Percentiles rank a stretch among this genome's conserved stretches.
Conservation (phyloP, 2,329 filamentous ascomycete species). For the Penicillium sp. region DNA sequence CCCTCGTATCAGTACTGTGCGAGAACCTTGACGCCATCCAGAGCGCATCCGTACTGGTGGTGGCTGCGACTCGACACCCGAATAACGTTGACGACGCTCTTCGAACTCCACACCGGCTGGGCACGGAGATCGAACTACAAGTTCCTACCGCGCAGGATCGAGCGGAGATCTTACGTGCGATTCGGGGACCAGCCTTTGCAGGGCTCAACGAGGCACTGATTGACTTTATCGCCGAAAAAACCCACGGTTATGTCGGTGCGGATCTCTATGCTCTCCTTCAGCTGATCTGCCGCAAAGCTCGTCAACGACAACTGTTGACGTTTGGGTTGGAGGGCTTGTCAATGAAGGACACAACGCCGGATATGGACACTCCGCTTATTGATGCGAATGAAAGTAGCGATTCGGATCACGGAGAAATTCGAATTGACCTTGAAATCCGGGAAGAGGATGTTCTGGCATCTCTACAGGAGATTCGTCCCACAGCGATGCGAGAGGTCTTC, state of each 20-base stretch:
- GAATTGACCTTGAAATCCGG: slow-evolving; percentile 26
- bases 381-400: neutral
- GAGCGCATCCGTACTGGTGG: slow-evolving; percentile 59
- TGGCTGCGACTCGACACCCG: slow-evolving; percentile 68
- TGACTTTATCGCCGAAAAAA: slow-evolving; percentile 61
- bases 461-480: slow-evolving; percentile 65
- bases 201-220: slow-evolving; percentile 50
- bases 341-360: neutral
- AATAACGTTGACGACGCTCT: slow-evolving; percentile 66
- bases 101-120: slow-evolving; percentile 59
- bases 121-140: slow-evolving; percentile 63
- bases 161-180: slow-evolving; percentile 64
- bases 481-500: slow-evolving; percentile 83
- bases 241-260: slow-evolving; percentile 78
- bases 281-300: slow-evolving; percentile 42
- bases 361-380: neutral
- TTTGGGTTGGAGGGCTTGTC: neutral
- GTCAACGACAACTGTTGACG: slow-evolving; percentile 27
- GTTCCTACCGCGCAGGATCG: slow-evolving; percentile 68
- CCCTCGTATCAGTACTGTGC: slow-evolving; percentile 37
- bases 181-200: slow-evolving; percentile 43
- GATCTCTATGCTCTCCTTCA: slow-evolving; percentile 65
- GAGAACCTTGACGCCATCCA: slow-evolving; percentile 33
- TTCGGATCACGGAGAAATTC: slow-evolving; percentile 8
- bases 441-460: slow-evolving; percentile 45